A percentile compares a stretch with the other conserved stretches of the same genome.
Conservation (phyloP, 2,329 filamentous ascomycete genomes). For the Pestalotiopsis sp. region DNA sequence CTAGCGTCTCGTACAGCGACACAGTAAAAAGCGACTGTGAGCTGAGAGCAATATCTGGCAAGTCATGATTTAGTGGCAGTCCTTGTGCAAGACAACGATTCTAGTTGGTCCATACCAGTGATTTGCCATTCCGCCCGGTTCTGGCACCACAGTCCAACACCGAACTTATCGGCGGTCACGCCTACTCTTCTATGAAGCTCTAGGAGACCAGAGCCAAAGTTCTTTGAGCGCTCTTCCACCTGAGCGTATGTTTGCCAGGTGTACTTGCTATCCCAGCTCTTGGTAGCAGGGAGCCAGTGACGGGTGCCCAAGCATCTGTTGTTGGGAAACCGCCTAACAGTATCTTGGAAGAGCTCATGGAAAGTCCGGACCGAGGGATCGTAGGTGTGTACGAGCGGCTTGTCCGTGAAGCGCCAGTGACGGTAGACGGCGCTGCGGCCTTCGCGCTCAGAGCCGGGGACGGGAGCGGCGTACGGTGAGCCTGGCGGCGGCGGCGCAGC, state of each 20-base stretch:
- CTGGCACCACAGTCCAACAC: constrained; percentile 83
- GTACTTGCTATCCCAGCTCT: constrained; percentile 75
- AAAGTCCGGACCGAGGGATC: constrained; percentile 73
- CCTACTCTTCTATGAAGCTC: constrained; percentile 78
- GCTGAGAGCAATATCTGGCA: constrained; percentile 77
- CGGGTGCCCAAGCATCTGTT: constrained; percentile 79
- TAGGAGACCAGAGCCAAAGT: constrained; percentile 83
- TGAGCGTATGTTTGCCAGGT: constrained; percentile 84
- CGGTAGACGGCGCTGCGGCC: constrained; percentile 80
- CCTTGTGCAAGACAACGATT: not conserved
- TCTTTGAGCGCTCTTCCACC: constrained; percentile 76
- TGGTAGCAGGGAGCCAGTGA: constrained; percentile 74
- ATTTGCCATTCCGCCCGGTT: constrained; percentile 92
- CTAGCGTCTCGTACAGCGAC: constrained; percentile 94
- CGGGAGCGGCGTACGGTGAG: constrained; percentile 74
- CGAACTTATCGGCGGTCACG: constrained; percentile 68
- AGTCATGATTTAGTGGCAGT: constrained; percentile 16
- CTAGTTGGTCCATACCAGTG: constrained; percentile 55
- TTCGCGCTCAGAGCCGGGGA: constrained; percentile 75
- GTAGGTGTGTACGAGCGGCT: constrained; percentile 69
- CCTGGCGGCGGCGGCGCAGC: constrained; percentile 43
- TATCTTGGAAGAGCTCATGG: constrained; percentile 79
- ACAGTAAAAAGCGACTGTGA: constrained; percentile 89
- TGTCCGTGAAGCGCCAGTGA: constrained; percentile 77
- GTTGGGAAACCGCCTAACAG: constrained; percentile 65